phyloP scores from a whole-genome alignment of 805 yeast species.

The Candida pseudofarinosa region DNA sequence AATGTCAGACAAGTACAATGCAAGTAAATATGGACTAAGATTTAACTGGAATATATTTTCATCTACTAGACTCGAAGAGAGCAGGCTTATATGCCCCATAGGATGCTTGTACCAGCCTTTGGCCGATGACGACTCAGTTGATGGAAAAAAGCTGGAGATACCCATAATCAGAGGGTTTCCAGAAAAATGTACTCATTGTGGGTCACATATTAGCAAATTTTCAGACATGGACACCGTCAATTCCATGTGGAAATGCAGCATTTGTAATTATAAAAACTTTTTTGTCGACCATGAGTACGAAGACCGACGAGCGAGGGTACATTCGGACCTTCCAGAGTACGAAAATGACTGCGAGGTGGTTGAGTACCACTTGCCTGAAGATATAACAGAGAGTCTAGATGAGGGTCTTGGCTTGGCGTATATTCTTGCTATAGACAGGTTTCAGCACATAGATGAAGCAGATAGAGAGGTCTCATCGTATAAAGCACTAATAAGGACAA shows the following conservation, averaged over 20 bases:
- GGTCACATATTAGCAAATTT: slow-evolving; percentile 22
- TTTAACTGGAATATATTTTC: slow-evolving; percentile 68
- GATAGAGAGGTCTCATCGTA: slow-evolving; percentile 11
- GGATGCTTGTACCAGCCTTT: slow-evolving; percentile 34
- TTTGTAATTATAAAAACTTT: slow-evolving; percentile 22
- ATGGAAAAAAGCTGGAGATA: not conserved
- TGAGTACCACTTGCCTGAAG: slow-evolving; percentile 19
- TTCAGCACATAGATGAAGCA: slow-evolving; percentile 23
- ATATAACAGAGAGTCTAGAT: slow-evolving; percentile 13
- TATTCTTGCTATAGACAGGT: slow-evolving; percentile 26
- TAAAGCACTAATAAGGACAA: slow-evolving; percentile 7
- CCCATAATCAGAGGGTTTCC: not conserved
- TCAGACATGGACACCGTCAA: slow-evolving; percentile 26
- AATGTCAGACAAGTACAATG: slow-evolving; percentile 13
- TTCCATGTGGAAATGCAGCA: slow-evolving; percentile 38
- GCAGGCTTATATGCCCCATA: slow-evolving; percentile 28
- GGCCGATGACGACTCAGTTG: slow-evolving; percentile 2
- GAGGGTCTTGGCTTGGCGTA: slow-evolving; percentile 10
- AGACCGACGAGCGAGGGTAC: not conserved
- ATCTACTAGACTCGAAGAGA: slow-evolving; percentile 32
- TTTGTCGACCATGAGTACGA: slow-evolving; percentile 13
- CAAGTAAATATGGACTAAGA: slow-evolving; percentile 61
- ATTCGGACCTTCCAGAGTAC: not conserved
- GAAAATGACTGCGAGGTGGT: not conserved
- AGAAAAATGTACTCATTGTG: not conserved